A percentile compares a stretch with the other conserved stretches of the same genome.
These are phyloP conservation scores for Corynespora cassiicola DNA, from an alignment of 2,329 filamentous ascomycete genomes.

Conservation along the genomic window DNA sequence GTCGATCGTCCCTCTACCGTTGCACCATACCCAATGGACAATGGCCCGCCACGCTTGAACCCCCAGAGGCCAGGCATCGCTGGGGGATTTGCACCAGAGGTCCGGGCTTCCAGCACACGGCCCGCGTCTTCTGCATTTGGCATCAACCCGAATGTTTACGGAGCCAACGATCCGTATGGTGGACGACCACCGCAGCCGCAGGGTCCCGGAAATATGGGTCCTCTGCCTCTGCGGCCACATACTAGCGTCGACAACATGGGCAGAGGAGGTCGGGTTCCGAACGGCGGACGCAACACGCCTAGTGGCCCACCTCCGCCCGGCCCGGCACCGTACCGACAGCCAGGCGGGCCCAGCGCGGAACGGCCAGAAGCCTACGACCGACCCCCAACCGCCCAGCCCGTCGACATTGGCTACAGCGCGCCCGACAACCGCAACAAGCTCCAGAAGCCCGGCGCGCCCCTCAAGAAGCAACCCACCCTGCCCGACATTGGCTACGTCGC, in stretches of 20 bases:
- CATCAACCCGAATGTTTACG: constrained; percentile 54
- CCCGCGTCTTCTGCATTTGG: constrained; percentile 57
- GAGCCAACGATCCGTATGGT: constrained; percentile 34
- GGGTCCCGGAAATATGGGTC: constrained; percentile 34
- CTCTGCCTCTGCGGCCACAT: constrained; percentile 43
- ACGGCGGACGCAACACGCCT: constrained; percentile 26
- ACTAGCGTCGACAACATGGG: constrained; percentile 45
- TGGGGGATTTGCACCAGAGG: constrained; percentile 52
- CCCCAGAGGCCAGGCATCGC: constrained; percentile 36
- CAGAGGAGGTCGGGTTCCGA: constrained; percentile 36
- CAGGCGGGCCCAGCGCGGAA: constrained; percentile 45
- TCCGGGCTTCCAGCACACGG: constrained; percentile 59
- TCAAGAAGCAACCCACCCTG: constrained; percentile 40
- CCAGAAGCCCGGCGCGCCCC: constrained; percentile 44
- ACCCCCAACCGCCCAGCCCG: constrained; percentile 48
- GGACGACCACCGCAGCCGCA: constrained; percentile 33
- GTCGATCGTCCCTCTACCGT: constrained; percentile 58
- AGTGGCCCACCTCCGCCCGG: constrained; percentile 36
- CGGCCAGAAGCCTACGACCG: constrained; percentile 38
- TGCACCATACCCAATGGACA: constrained; percentile 75
- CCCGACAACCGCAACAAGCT: constrained; percentile 53
- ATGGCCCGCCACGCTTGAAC: constrained; percentile 60
- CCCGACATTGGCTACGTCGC: constrained; percentile 47
- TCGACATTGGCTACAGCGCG: constrained; percentile 52
- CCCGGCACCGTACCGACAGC: constrained; percentile 44